Conservation (phyloP, 164 flowering plant genomes). For the Paratinospora sagittata region DNA sequence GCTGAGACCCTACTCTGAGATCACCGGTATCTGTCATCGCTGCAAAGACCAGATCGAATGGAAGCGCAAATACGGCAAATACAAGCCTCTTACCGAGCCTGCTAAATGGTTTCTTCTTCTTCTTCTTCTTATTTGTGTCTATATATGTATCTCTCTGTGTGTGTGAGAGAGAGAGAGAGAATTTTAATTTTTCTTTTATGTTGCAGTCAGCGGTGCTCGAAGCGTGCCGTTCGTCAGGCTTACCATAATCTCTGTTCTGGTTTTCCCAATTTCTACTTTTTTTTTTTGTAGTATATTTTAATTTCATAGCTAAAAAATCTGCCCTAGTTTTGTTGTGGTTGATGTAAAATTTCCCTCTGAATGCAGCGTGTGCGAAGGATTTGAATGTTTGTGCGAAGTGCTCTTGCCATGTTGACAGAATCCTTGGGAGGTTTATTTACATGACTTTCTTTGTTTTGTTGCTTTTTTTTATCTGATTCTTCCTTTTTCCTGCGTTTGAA, state of each 20-base stretch:
- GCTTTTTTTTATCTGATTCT: background rate
- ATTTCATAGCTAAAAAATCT: too few relatives aligned
- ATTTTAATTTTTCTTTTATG: background rate
- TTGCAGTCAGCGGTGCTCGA: constrained; percentile 78
- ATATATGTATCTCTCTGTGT: too few relatives aligned
- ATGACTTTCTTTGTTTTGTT: background rate
- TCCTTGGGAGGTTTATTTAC: constrained; percentile 65
- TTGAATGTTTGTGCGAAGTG: constrained; percentile 86
- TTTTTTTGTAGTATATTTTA: background rate
- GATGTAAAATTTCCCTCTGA: background rate
- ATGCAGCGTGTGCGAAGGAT: constrained; percentile 87
- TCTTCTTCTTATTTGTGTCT: too few relatives aligned
- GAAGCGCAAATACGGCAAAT: constrained; percentile 98
- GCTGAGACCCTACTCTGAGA: constrained; percentile 62
- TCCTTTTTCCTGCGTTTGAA: background rate
- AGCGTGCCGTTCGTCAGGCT: constrained; percentile 84
- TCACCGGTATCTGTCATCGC: constrained; percentile 77
- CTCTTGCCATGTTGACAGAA: constrained; percentile 51
- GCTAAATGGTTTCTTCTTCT: constrained; percentile 56
- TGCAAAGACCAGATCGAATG: constrained; percentile 92
- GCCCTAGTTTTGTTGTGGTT: background rate
- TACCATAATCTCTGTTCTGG: constrained; percentile 80
- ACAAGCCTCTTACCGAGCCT: constrained; percentile 78
- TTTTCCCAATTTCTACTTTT: constrained; percentile 19
- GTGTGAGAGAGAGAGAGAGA: too few relatives aligned